These are phyloP conservation scores for Pseudonitzschia multiseries DNA, from an alignment of 108 stramenopile species.

Conservation along the genomic window DNA sequence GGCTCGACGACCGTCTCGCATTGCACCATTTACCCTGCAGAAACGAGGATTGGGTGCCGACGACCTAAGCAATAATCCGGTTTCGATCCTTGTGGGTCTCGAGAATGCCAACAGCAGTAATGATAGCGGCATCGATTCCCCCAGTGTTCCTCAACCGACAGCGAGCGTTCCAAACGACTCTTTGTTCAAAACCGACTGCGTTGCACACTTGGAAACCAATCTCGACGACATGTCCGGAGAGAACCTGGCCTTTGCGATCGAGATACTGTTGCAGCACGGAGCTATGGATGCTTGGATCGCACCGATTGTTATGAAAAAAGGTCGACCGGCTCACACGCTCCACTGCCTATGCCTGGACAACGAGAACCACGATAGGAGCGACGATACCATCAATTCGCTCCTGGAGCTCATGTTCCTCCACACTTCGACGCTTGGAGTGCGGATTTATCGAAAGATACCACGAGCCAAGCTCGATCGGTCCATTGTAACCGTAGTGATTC, in stretches of 20 bases:
- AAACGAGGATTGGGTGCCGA: neutral
- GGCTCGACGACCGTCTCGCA: neutral
- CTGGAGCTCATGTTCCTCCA: slow-evolving; percentile 77
- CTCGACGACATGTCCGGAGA: slow-evolving; percentile 93
- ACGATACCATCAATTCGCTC: slow-evolving; percentile 32
- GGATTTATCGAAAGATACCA: slow-evolving; percentile 61
- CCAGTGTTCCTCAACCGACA: neutral
- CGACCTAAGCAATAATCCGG: neutral
- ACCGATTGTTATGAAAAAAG: slow-evolving; percentile 95
- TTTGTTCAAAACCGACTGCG: slow-evolving; percentile 20
- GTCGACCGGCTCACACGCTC: slow-evolving; percentile 80
- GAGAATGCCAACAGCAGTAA: neutral
- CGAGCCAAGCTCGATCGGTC: slow-evolving; percentile 72
- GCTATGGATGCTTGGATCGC: slow-evolving; percentile 87
- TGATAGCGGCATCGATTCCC: no score
- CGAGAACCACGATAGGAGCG: slow-evolving; percentile 18
- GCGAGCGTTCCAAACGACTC: neutral
- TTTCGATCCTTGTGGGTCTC: slow-evolving; percentile 1
- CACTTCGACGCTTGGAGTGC: slow-evolving; percentile 88
- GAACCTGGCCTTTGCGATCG: slow-evolving; percentile 66
- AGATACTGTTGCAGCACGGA: slow-evolving; percentile 62
- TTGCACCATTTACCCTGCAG: neutral
- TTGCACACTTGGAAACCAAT: slow-evolving; percentile 83
- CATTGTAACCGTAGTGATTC: slow-evolving; percentile 55
- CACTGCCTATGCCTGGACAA: slow-evolving; percentile 67